Conservation (phyloP, 2,329 filamentous ascomycete species). For the Penicillium sp. region DNA sequence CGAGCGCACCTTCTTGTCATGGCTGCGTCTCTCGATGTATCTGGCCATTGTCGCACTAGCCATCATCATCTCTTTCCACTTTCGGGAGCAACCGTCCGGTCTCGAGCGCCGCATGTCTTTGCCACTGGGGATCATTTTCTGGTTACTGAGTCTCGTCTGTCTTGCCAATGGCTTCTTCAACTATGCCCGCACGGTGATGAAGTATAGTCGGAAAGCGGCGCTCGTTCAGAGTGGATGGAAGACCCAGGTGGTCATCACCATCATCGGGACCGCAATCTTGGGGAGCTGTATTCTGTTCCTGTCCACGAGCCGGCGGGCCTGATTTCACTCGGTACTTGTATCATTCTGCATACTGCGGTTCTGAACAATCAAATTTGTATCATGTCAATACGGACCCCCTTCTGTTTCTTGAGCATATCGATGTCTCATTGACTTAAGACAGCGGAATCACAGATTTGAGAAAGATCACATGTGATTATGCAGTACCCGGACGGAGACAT, state of each 20-base stretch:
- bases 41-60: slow-evolving; percentile 85
- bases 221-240: slow-evolving; percentile 92
- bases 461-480: too few species aligned
- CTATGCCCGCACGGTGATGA: slow-evolving; percentile 76
- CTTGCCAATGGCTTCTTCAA: slow-evolving; percentile 73
- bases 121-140: slow-evolving; percentile 83
- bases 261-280: slow-evolving; percentile 41
- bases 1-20: slow-evolving; percentile 75
- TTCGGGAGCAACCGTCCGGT: slow-evolving; percentile 64
- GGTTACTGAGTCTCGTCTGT: slow-evolving; percentile 72
- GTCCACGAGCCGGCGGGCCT: slow-evolving; percentile 28
- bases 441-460: too few species aligned
- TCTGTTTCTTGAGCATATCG: too few species aligned
- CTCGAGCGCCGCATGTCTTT: slow-evolving; percentile 71
- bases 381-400: too few species aligned
- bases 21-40: slow-evolving; percentile 81
- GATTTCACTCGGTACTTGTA: background rate
- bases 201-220: slow-evolving; percentile 71
- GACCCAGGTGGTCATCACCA: slow-evolving; percentile 67
- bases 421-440: too few species aligned
- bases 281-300: slow-evolving; percentile 42
- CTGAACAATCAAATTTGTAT: too few species aligned
- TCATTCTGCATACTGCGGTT: background rate
- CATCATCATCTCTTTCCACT: slow-evolving; percentile 88
- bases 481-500: too few species aligned